These are phyloP conservation scores for Leccinum pachyderme DNA, from an alignment of 1,284 basidiomycete genomes.

Conservation along the genomic window DNA sequence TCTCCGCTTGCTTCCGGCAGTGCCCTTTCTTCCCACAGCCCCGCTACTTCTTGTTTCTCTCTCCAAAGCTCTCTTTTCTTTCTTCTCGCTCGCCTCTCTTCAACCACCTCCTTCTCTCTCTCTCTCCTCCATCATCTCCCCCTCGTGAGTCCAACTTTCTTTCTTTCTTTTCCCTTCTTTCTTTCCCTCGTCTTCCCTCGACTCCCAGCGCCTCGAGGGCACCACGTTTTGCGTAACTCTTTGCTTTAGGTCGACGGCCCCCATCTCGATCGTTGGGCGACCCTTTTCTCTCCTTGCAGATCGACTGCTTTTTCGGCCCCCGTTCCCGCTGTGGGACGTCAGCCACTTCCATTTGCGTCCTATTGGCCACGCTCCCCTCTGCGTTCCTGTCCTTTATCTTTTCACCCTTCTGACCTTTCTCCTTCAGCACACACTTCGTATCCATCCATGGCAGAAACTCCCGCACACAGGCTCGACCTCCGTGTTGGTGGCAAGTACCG, in stretches of 20 bases:
- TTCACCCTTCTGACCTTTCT: constrained; percentile 8
- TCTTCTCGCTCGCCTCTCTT: constrained; percentile 30
- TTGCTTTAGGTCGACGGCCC: constrained; percentile 5
- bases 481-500: constrained; percentile 98
- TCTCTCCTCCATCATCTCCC: constrained; percentile 12
- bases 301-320: not conserved
- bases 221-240: constrained; percentile 26
- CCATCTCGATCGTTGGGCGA: constrained; percentile 2
- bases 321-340: constrained; percentile 17
- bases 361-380: constrained; percentile 16
- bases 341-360: constrained; percentile 23
- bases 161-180: not conserved
- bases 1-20: constrained; percentile 27
- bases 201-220: constrained; percentile 26
- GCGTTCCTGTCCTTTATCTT: constrained; percentile 19
- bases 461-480: constrained; percentile 83
- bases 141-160: constrained; percentile 25
- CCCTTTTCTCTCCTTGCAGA: not conserved
- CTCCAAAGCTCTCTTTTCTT: constrained; percentile 31
- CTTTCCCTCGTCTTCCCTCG: constrained; percentile 2
- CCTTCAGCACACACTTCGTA: constrained; percentile 14
- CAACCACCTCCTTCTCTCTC: constrained; percentile 21
- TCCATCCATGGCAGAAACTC: constrained; percentile 61
- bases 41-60: constrained; percentile 34
- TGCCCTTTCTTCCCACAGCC: constrained; percentile 34